Evolutionary conservation across 495 filamentous ascomycete genomes (phyloP).

Genomic region (Bathelium albidoporum): DNA sequence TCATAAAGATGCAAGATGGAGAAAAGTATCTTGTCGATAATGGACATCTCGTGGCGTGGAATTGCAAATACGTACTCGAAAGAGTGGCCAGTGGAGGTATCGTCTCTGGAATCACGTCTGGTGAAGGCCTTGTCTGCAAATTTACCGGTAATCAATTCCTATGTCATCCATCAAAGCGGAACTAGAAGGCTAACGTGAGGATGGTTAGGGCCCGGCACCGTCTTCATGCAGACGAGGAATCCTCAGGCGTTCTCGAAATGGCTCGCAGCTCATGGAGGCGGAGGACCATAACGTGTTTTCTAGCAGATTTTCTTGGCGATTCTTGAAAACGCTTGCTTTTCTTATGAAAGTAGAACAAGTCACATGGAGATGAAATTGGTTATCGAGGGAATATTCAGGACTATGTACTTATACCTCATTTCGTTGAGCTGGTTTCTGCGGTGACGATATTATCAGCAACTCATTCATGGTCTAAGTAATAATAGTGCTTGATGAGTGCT

Average conservation of each 20-base stretch:
- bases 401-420: no score
- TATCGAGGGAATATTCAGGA: no score
- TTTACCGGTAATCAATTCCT: conserved; percentile 51
- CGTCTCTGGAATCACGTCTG: conserved; percentile 63
- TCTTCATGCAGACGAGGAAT: conserved; percentile 92
- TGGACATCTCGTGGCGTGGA: conserved; percentile 94
- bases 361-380: no score
- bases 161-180: background rate
- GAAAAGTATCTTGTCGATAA: conserved; percentile 93
- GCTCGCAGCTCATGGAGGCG: conserved; percentile 29
- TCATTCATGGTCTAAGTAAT: no score
- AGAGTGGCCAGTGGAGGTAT: conserved; percentile 83
- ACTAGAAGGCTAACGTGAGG: background rate
- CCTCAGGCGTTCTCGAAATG: conserved; percentile 49
- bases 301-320: background rate
- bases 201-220: conserved; percentile 60
- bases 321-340: background rate
- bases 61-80: conserved; percentile 84
- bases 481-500: no score
- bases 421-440: no score
- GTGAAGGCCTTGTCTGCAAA: conserved; percentile 85
- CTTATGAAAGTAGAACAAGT: background rate
- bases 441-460: no score
- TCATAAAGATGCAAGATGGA: conserved; percentile 51
- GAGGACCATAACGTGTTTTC: background rate